Percentiles rank a stretch among this genome's conserved stretches.
These are phyloP conservation scores for Spinacia oleracea DNA, from an alignment of 179 eudicot genomes.

Conservation along the genomic window DNA sequence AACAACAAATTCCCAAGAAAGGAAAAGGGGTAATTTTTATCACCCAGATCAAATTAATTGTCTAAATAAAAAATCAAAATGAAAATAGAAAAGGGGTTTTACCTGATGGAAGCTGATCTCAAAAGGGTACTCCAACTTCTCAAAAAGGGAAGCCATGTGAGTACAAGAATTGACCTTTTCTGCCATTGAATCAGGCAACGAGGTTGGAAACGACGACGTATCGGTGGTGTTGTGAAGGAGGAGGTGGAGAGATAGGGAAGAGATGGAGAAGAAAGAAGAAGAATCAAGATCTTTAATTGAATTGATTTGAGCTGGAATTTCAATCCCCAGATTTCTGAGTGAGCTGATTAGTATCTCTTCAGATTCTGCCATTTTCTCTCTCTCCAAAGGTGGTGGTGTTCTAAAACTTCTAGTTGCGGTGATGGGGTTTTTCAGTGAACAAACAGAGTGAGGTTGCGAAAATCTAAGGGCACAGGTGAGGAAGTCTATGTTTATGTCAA, in stretches of 20 bases:
- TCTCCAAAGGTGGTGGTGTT: background rate
- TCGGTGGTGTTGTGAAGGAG: background rate
- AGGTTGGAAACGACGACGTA: conserved; percentile 12
- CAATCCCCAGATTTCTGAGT: conserved; percentile 6
- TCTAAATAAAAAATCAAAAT: background rate
- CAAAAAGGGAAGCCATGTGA: background rate
- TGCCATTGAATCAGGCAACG: conserved; percentile 15
- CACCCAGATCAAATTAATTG: background rate
- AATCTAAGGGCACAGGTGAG: too few species aligned
- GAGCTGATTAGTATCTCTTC: background rate
- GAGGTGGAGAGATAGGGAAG: conserved; percentile 15
- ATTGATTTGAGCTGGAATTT: conserved; percentile 4
- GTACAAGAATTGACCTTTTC: conserved; percentile 19
- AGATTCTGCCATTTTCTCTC: conserved; percentile 10
- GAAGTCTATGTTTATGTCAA: too few species aligned
- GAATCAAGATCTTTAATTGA: conserved; percentile 13
- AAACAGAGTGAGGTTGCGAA: too few species aligned
- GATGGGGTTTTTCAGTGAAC: too few species aligned
- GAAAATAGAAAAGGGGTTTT: background rate
- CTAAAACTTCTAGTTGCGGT: too few species aligned
- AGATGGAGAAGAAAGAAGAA: conserved; percentile 11
- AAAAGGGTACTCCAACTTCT: conserved; percentile 5
- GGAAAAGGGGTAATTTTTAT: background rate
- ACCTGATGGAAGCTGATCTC: conserved; percentile 21
- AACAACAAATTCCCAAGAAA: background rate